A percentile compares a stretch with the other conserved stretches of the same genome.
phyloP scores from a whole-genome alignment of 495 filamentous ascomycete species.

The Aspergillus steynii region DNA sequence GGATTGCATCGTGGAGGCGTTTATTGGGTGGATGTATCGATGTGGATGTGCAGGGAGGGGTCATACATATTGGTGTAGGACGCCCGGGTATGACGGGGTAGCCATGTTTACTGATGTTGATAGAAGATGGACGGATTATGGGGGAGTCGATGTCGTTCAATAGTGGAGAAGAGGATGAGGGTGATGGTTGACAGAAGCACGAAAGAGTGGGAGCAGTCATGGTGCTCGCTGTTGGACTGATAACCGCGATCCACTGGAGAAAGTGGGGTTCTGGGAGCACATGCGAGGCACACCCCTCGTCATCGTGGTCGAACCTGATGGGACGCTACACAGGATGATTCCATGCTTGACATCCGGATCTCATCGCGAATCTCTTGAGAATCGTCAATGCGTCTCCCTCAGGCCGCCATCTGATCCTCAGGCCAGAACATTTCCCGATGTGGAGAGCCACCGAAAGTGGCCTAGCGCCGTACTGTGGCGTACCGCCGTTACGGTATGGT shows the following conservation, averaged over 20 bases:
- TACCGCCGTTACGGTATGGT: too few relatives aligned
- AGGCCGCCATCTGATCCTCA: too few relatives aligned
- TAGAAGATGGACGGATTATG: background rate
- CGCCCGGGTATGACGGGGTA: conserved; percentile 26
- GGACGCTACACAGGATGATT: too few relatives aligned
- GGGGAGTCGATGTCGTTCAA: background rate
- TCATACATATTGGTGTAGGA: conserved; percentile 45
- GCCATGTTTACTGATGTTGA: conserved; percentile 12
- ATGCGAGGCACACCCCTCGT: background rate
- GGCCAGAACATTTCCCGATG: too few relatives aligned
- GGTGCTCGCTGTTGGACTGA: background rate
- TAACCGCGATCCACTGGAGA: background rate
- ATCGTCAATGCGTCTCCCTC: too few relatives aligned
- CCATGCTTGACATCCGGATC: too few relatives aligned
- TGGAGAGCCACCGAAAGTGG: too few relatives aligned
- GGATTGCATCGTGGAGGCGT: background rate
- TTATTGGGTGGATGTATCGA: background rate
- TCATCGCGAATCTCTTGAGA: too few relatives aligned
- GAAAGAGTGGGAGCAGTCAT: background rate
- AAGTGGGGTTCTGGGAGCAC: background rate
- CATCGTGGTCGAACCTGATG: background rate
- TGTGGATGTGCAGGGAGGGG: background rate
- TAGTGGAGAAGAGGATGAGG: background rate
- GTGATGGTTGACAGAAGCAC: background rate
- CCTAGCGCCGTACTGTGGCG: too few relatives aligned